Evolutionary conservation across 2,329 filamentous ascomycete genomes (phyloP), one percentile per base, ranked within the genome.

Genomic region (Claviceps capensis): DNA sequence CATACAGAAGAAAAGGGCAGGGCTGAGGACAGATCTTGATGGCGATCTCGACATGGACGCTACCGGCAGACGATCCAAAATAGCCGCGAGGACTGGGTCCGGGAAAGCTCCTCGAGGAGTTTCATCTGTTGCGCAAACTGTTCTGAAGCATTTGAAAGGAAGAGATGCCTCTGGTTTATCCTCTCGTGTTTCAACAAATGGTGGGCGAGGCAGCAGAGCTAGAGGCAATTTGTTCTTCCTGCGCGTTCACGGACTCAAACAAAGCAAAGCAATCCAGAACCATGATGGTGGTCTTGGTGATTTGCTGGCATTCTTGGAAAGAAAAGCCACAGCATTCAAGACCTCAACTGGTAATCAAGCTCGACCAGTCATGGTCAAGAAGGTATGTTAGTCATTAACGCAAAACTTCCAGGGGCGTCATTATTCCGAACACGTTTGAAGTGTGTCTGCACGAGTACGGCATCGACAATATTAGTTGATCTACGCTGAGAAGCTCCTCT

Each of bases 241-340:
- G 41, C 72, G 70, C 53, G 70, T 90, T 22, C 70, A 72, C 56
- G 85, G 85, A 26, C 73, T 87, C 61, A 81, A 77, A 61, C 68
- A 78, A 45, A 88, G 84, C 70, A 88, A 83, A 65, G 84, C 83
- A 7, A 74, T 78, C 11, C 72, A 64, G 30, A 86, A 88, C 57
- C 63, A 75, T 34, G 85, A 85, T 52, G 82, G 84, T 48, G 85
- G 85, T 19, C 63, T 85, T 26, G 74, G 76, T 54, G 77, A 79
- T 54, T 72, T 88, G 34, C 65, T 88, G 50, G 71, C 72, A 49
- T 88, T 88, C 63, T 68, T 89, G 56, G 83, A 88, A 68, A 79
- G 82, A 61, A 88, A 88, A 66, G 77, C 84, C 47, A 74, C 75
- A 52, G 69, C 73, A 57, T 72, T 80, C 60, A 70, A 71, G 54